A percentile compares a stretch with the other conserved stretches of the same genome.
These are phyloP conservation scores for Phytophthora foliorum DNA, from an alignment of 352 stramenopile species.

Conservation along the genomic window DNA sequence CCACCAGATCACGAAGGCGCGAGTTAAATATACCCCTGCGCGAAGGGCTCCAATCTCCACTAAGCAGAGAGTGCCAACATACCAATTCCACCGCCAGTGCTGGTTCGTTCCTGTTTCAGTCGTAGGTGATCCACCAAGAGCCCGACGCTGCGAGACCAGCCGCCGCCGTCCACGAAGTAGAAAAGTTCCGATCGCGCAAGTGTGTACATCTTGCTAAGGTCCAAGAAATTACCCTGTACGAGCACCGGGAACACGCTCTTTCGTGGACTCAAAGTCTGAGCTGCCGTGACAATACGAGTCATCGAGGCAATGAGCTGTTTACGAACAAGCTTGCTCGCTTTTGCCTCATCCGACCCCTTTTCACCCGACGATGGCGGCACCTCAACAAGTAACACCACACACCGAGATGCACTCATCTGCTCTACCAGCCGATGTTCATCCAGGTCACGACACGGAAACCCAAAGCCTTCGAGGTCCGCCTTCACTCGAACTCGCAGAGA, in stretches of 20 bases:
- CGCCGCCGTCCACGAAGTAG: constrained; percentile 71
- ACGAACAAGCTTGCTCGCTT: constrained; percentile 39
- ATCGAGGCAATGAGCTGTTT: constrained; percentile 53
- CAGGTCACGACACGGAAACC: constrained; percentile 29
- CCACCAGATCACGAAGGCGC: too few relatives aligned
- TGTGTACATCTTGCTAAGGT: constrained; percentile 83
- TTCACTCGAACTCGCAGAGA: constrained; percentile 30
- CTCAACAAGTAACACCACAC: constrained; percentile 53
- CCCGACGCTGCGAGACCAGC: constrained; percentile 49
- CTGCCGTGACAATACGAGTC: constrained; percentile 48
- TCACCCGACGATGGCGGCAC: constrained; percentile 21
- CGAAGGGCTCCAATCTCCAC: background rate
- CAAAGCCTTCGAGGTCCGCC: constrained; percentile 39
- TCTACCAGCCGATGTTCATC: constrained; percentile 39
- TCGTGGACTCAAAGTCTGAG: constrained; percentile 29
- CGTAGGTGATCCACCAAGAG: constrained; percentile 57
- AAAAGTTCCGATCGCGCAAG: constrained; percentile 72
- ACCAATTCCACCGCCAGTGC: constrained; percentile 19
- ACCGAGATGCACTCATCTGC: constrained; percentile 37
- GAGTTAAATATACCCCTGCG: too few relatives aligned
- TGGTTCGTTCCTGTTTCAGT: constrained; percentile 41
- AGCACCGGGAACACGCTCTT: constrained; percentile 67
- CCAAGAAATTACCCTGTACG: constrained; percentile 66
- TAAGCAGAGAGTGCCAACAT: constrained; percentile 7
- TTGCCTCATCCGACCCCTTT: constrained; percentile 30